These are phyloP conservation scores for Diaporthe nobilis DNA, from an alignment of 2,329 filamentous ascomycete species.

Conservation along the genomic window DNA sequence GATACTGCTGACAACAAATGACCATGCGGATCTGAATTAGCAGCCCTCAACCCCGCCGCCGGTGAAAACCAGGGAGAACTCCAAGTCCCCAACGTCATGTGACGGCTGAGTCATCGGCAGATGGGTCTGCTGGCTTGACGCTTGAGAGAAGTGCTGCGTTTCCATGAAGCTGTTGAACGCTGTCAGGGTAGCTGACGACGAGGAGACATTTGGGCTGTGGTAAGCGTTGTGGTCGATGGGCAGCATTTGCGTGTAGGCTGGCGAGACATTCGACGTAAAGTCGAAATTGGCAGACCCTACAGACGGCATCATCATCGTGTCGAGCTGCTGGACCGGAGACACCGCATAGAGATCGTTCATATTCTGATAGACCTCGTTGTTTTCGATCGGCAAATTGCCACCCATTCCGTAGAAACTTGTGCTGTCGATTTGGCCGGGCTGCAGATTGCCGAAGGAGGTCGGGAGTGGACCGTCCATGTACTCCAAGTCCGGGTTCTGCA, in stretches of 20 bases:
- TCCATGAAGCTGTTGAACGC: conserved; percentile 43
- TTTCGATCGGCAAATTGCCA: conserved; percentile 36
- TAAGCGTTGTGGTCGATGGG: conserved; percentile 44
- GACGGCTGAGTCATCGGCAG: conserved; percentile 9
- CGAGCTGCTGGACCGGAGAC: conserved; percentile 29
- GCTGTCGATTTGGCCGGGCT: conserved; percentile 44
- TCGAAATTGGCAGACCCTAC: conserved; percentile 48
- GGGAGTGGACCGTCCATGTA: conserved; percentile 42
- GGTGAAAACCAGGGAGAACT: conserved; percentile 36
- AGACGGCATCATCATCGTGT: conserved; percentile 43
- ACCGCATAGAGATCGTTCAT: conserved; percentile 31
- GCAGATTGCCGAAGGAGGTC: background rate
- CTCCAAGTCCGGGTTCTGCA: conserved; percentile 44
- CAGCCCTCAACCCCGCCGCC: conserved; percentile 6
- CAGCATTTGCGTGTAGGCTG: conserved; percentile 40
- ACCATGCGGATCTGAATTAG: background rate
- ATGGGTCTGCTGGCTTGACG: conserved; percentile 11
- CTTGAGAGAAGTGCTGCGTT: conserved; percentile 35
- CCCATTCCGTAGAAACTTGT: conserved; percentile 42
- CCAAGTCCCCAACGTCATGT: conserved; percentile 37
- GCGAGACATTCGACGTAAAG: conserved; percentile 36
- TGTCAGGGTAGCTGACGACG: conserved; percentile 47
- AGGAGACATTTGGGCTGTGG: conserved; percentile 45
- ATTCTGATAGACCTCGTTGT: conserved; percentile 40
- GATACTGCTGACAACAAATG: background rate